phyloP scores from a whole-genome alignment of 257 asterid species.

The Solanum boliviense region DNA sequence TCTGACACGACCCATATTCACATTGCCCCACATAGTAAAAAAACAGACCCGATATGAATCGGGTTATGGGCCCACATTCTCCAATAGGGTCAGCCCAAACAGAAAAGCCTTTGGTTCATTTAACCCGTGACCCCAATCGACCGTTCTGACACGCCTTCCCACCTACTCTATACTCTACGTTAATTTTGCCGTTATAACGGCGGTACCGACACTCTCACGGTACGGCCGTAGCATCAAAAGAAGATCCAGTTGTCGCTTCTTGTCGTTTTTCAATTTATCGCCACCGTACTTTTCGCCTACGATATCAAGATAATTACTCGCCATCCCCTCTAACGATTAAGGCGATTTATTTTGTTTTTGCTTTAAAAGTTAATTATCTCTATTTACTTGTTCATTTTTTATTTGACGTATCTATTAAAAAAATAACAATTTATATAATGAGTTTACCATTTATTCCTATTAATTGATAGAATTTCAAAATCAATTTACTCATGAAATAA shows the following conservation, averaged over 20 bases:
- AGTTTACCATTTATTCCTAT: too few species aligned
- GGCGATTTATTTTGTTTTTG: background rate
- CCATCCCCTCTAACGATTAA: background rate
- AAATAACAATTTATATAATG: too few species aligned
- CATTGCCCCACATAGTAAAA: background rate
- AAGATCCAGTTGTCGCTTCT: background rate
- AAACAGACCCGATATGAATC: background rate
- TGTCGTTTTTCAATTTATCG: background rate
- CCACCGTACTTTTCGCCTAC: background rate
- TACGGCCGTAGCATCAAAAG: background rate
- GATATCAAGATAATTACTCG: background rate
- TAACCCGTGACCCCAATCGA: constrained; percentile 1
- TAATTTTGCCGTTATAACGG: background rate
- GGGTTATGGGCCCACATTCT: background rate
- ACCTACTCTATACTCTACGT: background rate
- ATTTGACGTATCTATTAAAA: too few species aligned
- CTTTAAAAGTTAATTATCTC: background rate
- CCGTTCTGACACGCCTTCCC: background rate
- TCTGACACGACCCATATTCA: background rate
- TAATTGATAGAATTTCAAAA: too few species aligned
- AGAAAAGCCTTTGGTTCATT: background rate
- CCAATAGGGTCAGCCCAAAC: background rate
- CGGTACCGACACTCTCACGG: constrained; percentile 6
- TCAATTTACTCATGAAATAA: too few species aligned
- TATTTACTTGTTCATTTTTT: too few species aligned